Conservation (phyloP, 2,329 filamentous ascomycete species). For the Fusarium ramigenum region DNA sequence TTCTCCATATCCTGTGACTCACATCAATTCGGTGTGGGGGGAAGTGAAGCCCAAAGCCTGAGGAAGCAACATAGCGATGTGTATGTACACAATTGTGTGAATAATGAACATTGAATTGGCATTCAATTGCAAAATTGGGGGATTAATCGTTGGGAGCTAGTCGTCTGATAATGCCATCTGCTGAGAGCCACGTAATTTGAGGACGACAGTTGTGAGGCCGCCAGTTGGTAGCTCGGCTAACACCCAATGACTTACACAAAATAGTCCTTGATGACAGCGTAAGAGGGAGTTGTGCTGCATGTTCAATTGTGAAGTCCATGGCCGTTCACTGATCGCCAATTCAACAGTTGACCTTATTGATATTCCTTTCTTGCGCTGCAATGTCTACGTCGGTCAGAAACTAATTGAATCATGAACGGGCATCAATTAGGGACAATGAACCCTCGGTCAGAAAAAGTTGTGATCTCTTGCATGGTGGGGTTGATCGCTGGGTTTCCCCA, state of each 20-base stretch:
- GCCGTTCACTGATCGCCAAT: not conserved
- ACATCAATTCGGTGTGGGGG: conserved; percentile 36
- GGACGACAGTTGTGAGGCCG: conserved; percentile 10
- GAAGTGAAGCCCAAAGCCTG: conserved; percentile 10
- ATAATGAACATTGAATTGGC: not conserved
- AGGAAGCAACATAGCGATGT: conserved; percentile 4
- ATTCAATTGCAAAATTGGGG: not conserved
- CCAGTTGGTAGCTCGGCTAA: conserved; percentile 1
- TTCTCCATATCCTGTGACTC: conserved; percentile 43
- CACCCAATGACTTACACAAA: not conserved
- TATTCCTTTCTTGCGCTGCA: not conserved
- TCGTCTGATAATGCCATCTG: not conserved
- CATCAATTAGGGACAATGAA: not conserved
- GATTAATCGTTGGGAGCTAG: not conserved
- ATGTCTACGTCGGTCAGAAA: not conserved
- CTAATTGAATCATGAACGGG: not conserved
- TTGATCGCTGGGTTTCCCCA: conserved; percentile 16
- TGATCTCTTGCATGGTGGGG: conserved; percentile 7
- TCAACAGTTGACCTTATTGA: not conserved
- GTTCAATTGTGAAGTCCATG: not conserved
- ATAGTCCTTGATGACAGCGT: not conserved
- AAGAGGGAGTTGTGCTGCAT: not conserved
- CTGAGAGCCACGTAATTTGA: not conserved
- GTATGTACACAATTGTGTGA: not conserved
- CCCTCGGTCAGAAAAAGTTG: not conserved